Conservation (phyloP, 2,329 filamentous ascomycete genomes). For the Talaromyces islandicus region DNA sequence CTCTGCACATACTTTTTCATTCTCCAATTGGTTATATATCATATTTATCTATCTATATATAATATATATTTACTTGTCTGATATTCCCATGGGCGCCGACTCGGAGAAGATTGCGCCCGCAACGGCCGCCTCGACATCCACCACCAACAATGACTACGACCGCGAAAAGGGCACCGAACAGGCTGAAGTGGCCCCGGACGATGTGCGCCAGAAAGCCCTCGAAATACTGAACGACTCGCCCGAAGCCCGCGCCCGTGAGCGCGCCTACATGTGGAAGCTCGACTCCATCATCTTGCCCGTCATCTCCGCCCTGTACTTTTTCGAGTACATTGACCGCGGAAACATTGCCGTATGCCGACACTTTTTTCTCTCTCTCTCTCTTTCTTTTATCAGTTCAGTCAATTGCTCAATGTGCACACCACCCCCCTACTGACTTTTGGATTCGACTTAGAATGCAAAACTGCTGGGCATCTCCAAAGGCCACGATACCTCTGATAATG, state of each 20-base stretch:
- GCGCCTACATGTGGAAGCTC: conserved; percentile 4
- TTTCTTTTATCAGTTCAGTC: neutral
- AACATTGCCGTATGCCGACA: neutral
- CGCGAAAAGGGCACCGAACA: neutral
- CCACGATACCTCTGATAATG: neutral
- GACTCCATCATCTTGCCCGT: conserved; percentile 3
- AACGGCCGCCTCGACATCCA: neutral
- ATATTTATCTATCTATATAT: no score
- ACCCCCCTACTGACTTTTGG: neutral
- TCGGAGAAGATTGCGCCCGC: neutral
- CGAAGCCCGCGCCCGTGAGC: neutral
- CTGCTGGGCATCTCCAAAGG: conserved; percentile 1
- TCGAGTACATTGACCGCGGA: conserved; percentile 7
- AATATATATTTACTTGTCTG: neutral
- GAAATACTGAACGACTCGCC: neutral
- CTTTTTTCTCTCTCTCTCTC: no score
- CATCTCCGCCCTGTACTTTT: conserved; percentile 4
- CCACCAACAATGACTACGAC: neutral
- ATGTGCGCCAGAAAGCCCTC: neutral
- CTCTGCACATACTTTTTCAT: neutral
- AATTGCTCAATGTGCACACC: neutral
- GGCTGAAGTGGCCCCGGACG: neutral
- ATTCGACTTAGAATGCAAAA: neutral
- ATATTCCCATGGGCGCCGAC: neutral
- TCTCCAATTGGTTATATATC: neutral